A percentile compares a stretch with the other conserved stretches of the same genome.
Conservation (phyloP, 352 stramenopile genomes). For the Phytophthora citrophthora region DNA sequence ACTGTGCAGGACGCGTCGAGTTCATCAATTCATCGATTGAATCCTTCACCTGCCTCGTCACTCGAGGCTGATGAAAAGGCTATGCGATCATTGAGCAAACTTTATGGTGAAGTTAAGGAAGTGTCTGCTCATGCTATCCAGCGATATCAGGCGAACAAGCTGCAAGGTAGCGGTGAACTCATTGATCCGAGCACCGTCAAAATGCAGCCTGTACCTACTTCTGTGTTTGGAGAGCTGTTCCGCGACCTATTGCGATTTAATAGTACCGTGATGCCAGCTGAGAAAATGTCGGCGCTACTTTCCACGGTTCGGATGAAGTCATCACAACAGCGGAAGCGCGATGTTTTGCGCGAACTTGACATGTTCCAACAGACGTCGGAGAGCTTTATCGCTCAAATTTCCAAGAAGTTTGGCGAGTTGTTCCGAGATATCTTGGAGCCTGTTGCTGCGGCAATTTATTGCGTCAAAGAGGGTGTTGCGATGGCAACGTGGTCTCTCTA, state of each 20-base stretch:
- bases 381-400: conserved; percentile 72
- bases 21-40: conserved; percentile 62
- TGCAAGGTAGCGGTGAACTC: conserved; percentile 5
- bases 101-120: conserved; percentile 34
- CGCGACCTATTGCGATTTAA: conserved; percentile 77
- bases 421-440: conserved; percentile 90
- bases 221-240: conserved; percentile 79
- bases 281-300: conserved; percentile 66
- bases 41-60: conserved; percentile 46
- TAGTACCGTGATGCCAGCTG: conserved; percentile 68
- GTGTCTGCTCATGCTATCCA: conserved; percentile 55
- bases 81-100: conserved; percentile 16
- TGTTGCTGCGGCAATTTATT: conserved; percentile 72
- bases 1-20: conserved; percentile 69
- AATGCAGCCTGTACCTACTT: conserved; percentile 42
- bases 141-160: conserved; percentile 45
- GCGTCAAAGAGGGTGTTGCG: conserved; percentile 88
- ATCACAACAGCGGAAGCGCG: conserved; percentile 56
- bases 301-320: conserved; percentile 36
- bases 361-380: conserved; percentile 91
- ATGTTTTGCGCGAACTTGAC: conserved; percentile 84
- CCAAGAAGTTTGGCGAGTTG: conserved; percentile 69
- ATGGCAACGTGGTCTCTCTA: conserved; percentile 72
- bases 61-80: conserved; percentile 18
- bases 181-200: conserved; percentile 21